Conservation (phyloP, 108 stramenopile species). For the Schizochytrium sp. region DNA sequence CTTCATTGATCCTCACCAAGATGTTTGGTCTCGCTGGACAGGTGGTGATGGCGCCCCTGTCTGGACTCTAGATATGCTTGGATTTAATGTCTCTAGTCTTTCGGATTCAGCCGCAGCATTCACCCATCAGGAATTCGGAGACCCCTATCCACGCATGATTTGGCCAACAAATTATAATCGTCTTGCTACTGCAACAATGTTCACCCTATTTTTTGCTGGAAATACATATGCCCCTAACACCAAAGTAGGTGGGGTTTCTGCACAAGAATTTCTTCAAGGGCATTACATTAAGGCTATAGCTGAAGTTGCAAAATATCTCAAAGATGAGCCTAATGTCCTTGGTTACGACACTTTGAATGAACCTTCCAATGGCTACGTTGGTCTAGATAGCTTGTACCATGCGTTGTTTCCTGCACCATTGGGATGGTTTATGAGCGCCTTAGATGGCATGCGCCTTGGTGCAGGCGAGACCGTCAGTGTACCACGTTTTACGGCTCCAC, state of each 20-base stretch:
- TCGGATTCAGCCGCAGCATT: constrained; percentile 64
- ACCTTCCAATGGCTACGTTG: constrained; percentile 67
- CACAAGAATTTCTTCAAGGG: constrained; percentile 69
- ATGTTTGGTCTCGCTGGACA: constrained; percentile 75
- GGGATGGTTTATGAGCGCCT: constrained; percentile 64
- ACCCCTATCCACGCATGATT: constrained; percentile 66
- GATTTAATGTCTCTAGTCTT: constrained; percentile 68
- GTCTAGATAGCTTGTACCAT: neutral
- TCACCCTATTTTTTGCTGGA: constrained; percentile 75
- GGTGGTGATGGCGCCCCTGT: constrained; percentile 73
- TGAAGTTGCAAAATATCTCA: constrained; percentile 66
- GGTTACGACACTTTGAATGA: constrained; percentile 75
- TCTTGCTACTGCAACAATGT: constrained; percentile 74
- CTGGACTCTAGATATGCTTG: constrained; percentile 71
- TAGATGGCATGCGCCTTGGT: constrained; percentile 63
- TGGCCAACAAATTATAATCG: constrained; percentile 77
- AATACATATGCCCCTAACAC: constrained; percentile 70
- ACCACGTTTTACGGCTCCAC: constrained; percentile 48
- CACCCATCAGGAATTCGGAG: constrained; percentile 12
- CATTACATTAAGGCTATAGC: constrained; percentile 68
- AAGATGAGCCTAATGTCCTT: constrained; percentile 70
- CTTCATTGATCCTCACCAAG: constrained; percentile 74
- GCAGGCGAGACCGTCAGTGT: constrained; percentile 49
- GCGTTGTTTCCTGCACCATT: constrained; percentile 49
- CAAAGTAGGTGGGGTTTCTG: constrained; percentile 64